Evolutionary conservation across 495 filamentous ascomycete species (phyloP), one percentile per base, ranked within the genome.

Genomic region (Aspergillus sclerotiicarbonarius): DNA sequence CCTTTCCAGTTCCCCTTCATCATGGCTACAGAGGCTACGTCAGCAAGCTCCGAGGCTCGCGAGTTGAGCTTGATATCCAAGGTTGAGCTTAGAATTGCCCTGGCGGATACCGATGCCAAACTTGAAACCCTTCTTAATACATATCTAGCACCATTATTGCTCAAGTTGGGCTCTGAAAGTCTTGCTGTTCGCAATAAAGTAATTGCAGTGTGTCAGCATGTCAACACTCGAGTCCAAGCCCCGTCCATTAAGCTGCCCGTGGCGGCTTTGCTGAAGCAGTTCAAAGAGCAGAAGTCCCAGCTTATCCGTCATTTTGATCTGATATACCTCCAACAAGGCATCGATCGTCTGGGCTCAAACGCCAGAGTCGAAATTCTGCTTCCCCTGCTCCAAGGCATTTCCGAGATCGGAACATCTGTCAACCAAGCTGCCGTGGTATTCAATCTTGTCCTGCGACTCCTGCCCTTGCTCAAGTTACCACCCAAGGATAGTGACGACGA

Each of bases 251-350:
- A 89, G 58, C 80, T 98, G 9, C 94, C 94, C 10, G 92, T 98
- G 25, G 80, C 83, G 8, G 84, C 86, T 16, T 80, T 98, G 21
- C 70, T 97, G 56, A 89, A 89, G 61, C 94, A 97, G 67, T 97
- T 93, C 80, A 97, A 96, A 66, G 87, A 87, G 20, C 84, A 85
- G 51, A 81, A 77, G 43, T 76, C 80, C 44, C 78, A 88, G 2
- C 80, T 96, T 7, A 82, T 98, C 51, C 84, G 89, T 57, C 89
- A 96, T 66, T 90, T 96, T 70, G 94, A 97, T 76, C 70, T 98
- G 52, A 76, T 88, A 31, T 96, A 95, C 71, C 86, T 96, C 31
- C 90, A 95, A 64, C 89, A 94, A 68, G 92, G 93, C 33, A 77
- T 97, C 44, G 80, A 84, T 43, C 84, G 92, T 25, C 74, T 98